A percentile compares a stretch with the other conserved stretches of the same genome.
These are phyloP conservation scores for Syzygium oleosum DNA, from an alignment of 345 rosid species.

Conservation along the genomic window DNA sequence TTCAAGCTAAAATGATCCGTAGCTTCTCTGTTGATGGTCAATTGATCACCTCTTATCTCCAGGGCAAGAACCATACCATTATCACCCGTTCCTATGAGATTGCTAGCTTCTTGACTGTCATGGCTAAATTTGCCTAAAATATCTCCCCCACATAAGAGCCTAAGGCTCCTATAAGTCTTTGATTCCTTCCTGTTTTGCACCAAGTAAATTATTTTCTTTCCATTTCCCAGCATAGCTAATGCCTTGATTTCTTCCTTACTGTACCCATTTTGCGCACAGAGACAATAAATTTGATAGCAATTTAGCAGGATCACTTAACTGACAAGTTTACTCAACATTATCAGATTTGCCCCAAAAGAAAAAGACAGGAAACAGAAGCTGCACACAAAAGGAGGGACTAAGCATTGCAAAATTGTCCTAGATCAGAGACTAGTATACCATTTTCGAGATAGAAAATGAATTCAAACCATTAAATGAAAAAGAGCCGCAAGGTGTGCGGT, in stretches of 20 bases:
- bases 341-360: background rate
- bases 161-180: background rate
- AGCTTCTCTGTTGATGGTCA: background rate
- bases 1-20: background rate
- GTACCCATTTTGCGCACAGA: background rate
- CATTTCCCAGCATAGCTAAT: background rate
- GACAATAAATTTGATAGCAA: background rate
- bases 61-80: background rate
- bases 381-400: background rate
- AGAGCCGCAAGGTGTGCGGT: background rate
- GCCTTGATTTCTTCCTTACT: background rate
- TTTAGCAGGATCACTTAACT: background rate
- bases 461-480: background rate
- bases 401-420: background rate
- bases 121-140: background rate
- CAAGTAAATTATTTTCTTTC: background rate
- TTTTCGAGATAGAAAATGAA: background rate
- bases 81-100: background rate
- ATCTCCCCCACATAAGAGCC: background rate
- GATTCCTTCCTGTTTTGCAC: background rate
- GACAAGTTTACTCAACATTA: background rate
- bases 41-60: background rate
- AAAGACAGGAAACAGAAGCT: background rate
- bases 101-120: background rate
- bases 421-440: background rate